Base-by-base conservation (phyloP, 1,284 basidiomycete species). In the Cutaneotrichosporon sp. region DNA sequence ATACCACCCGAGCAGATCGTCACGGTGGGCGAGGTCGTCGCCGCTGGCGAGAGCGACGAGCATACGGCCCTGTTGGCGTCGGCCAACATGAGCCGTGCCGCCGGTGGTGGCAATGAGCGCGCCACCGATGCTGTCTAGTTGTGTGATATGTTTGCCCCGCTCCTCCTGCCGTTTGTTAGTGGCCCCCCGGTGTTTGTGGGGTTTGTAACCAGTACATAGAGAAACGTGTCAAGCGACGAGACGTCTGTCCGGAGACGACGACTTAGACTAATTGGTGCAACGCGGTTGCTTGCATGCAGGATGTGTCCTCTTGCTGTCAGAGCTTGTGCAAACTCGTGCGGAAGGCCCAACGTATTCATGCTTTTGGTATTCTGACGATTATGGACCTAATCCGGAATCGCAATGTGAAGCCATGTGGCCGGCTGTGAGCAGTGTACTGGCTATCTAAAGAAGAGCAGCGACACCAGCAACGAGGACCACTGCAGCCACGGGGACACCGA, bases 11-110 rank as follows among this genome's bases (percentile, higher is more conserved):
- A 68, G 21, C 62, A 70, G 52, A 51, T 56, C 2, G 70, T 73
- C 8, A 70, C 68, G 3, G 64, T 71, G 13, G 70, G 66, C 5
- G 71, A 73, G 51, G 70, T 72, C 4, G 60, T 67, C 17, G 66
- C 62, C 5, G 64, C 66, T 1, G 51, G 57, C 20, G 63, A 64
- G 14, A 55, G 57, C 33, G 65, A 64, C 48, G 70, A 72, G 58
- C 61, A 64, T 46, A 68, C 72, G 17, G 63, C 66, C 0, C 51
- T 75, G 51, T 61, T 75, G 47, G 60, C 55, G n/a, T 21, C 46
- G 3, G 34, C 44, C 8, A 26, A 30, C 12, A 44, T 21, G 8
- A 17, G 10, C 9, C 17, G 21, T 3, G 46, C 46, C 8, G 56
- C 56, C 0, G 56, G 56, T 9, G 56, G 56, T 9, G 51, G 56